Conservation (phyloP, 2,329 filamentous ascomycete genomes). For the Diaporthe amygdali region DNA sequence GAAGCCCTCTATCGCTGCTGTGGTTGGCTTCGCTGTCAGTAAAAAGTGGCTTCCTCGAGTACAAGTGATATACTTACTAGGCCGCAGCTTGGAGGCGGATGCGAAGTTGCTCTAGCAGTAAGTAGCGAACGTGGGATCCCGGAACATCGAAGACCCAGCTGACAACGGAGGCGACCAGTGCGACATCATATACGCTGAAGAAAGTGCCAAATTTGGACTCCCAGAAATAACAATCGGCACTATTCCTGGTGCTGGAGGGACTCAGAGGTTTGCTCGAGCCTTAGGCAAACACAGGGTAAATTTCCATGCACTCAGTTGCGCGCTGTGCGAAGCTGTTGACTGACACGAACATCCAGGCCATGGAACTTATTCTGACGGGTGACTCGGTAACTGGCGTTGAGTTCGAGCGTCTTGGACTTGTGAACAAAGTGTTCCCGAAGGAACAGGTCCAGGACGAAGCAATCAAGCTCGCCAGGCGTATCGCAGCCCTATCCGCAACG, state of each 20-base stretch:
- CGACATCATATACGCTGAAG: constrained; percentile 41
- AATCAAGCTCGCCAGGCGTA: constrained; percentile 41
- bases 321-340: neutral
- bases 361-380: constrained; percentile 52
- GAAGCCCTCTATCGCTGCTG: constrained; percentile 55
- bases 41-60: neutral
- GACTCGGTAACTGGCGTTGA: constrained; percentile 41
- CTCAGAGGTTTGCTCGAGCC: constrained; percentile 38
- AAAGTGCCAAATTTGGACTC: constrained; percentile 35
- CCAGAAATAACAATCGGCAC: constrained; percentile 38
- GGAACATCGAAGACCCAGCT: neutral
- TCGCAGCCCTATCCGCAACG: constrained; percentile 45
- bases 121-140: neutral
- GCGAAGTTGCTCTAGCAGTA: constrained; percentile 54
- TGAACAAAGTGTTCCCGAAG: constrained; percentile 41
- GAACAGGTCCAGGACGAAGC: constrained; percentile 44
- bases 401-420: constrained; percentile 45
- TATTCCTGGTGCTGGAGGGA: constrained; percentile 37
- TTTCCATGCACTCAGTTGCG: neutral
- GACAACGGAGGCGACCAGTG: constrained; percentile 31
- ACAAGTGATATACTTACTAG: neutral
- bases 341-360: constrained; percentile 38
- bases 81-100: constrained; percentile 53
- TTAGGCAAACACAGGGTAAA: constrained; percentile 41
- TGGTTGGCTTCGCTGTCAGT: constrained; percentile 56